These are phyloP conservation scores for Pyrenophora tritici-repentis DNA, from an alignment of 2,329 filamentous ascomycete species.

Conservation along the genomic window DNA sequence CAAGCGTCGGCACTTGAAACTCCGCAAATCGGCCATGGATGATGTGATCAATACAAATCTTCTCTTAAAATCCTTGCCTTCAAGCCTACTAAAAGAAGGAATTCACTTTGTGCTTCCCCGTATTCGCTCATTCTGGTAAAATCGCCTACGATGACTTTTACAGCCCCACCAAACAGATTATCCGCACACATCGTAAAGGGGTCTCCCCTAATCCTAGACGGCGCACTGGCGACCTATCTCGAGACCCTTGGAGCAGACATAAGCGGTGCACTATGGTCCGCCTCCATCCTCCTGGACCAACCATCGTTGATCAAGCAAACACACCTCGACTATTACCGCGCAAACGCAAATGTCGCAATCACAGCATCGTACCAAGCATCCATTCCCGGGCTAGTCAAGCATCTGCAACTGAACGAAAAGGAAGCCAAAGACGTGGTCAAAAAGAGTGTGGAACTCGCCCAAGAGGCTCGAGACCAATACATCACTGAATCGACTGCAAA, in stretches of 20 bases:
- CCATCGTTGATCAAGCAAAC: conserved; percentile 50
- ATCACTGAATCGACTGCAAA: conserved; percentile 11
- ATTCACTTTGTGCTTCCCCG: background rate
- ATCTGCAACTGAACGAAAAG: conserved; percentile 41
- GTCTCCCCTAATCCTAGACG: conserved; percentile 50
- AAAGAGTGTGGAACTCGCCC: conserved; percentile 50
- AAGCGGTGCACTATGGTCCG: conserved; percentile 53
- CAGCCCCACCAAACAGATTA: background rate
- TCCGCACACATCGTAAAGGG: conserved; percentile 21
- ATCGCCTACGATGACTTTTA: background rate
- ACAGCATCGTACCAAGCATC: conserved; percentile 56
- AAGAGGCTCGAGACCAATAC: conserved; percentile 45
- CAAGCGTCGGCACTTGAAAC: conserved; percentile 9
- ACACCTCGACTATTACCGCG: conserved; percentile 52
- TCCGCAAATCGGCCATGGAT: conserved; percentile 11
- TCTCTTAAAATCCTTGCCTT: background rate
- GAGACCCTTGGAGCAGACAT: conserved; percentile 52
- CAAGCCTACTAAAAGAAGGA: background rate
- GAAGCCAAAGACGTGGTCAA: conserved; percentile 46
- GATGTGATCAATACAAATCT: background rate
- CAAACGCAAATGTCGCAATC: conserved; percentile 54
- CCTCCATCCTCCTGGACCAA: conserved; percentile 47
- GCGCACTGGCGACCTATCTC: conserved; percentile 55
- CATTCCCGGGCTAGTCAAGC: conserved; percentile 47
- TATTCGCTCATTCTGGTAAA: background rate